A percentile compares a stretch with the other conserved stretches of the same genome.
phyloP scores from a whole-genome alignment of 352 stramenopile genomes.

The Phytophthora fragariaefolia region DNA sequence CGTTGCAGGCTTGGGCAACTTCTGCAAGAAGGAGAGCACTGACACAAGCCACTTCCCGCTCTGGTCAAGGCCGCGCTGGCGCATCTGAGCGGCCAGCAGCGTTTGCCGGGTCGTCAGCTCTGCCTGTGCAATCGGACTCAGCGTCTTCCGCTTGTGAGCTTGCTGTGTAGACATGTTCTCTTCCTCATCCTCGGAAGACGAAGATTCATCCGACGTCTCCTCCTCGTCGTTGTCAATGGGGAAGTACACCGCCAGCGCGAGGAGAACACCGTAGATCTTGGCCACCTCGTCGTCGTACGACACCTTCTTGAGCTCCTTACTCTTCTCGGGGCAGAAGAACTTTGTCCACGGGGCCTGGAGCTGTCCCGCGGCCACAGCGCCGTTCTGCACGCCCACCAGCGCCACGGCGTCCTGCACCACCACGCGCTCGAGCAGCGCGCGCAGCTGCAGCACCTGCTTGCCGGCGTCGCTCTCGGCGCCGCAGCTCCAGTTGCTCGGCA shows the following conservation, averaged over 20 bases:
- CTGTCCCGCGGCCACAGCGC: background rate
- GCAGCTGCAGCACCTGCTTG: conserved; percentile 48
- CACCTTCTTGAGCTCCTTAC: conserved; percentile 35
- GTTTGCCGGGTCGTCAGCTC: conserved; percentile 46
- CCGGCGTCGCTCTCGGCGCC: conserved; percentile 10
- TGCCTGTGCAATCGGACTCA: conserved; percentile 43
- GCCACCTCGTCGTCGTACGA: conserved; percentile 54
- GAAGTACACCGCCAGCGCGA: conserved; percentile 61
- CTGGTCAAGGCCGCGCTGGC: conserved; percentile 29
- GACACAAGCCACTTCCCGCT: conserved; percentile 51
- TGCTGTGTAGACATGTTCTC: conserved; percentile 16
- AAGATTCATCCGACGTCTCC: conserved; percentile 51
- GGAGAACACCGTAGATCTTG: conserved; percentile 52
- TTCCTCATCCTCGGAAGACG: conserved; percentile 40
- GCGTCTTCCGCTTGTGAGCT: conserved; percentile 12
- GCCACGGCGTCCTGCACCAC: conserved; percentile 42
- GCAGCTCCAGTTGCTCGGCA: conserved; percentile 50
- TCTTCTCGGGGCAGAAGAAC: conserved; percentile 59
- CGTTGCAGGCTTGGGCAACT: conserved; percentile 45
- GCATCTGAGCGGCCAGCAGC: conserved; percentile 51
- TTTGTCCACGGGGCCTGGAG: conserved; percentile 50
- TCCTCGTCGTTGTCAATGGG: conserved; percentile 50
- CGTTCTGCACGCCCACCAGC: conserved; percentile 7
- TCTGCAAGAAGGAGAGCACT: conserved; percentile 49
- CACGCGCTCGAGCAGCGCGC: conserved; percentile 51